These are phyloP conservation scores for Pichia cactophila DNA, from an alignment of 1,139 yeast genomes.

Conservation along the genomic window DNA sequence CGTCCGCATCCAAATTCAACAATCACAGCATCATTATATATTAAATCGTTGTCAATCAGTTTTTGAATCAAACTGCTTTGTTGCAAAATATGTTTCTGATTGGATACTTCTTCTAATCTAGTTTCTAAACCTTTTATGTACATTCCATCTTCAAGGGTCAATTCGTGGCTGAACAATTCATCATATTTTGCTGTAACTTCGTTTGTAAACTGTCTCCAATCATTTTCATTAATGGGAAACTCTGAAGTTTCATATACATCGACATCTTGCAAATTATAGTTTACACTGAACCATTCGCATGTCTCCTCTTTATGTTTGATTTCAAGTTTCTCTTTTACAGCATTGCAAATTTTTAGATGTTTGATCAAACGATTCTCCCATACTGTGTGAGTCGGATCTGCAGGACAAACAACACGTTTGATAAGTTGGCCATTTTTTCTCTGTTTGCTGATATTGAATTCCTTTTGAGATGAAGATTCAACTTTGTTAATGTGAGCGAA, in stretches of 20 bases:
- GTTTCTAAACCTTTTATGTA: slow-evolving; percentile 27
- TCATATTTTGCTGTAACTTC: slow-evolving; percentile 17
- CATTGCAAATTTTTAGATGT: slow-evolving; percentile 62
- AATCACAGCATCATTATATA: slow-evolving; percentile 32
- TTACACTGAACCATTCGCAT: slow-evolving; percentile 17
- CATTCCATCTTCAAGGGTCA: slow-evolving; percentile 16
- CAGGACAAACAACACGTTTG: slow-evolving; percentile 64
- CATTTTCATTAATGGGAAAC: slow-evolving; percentile 15
- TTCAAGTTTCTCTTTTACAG: slow-evolving; percentile 24
- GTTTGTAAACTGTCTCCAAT: slow-evolving; percentile 26
- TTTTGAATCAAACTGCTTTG: slow-evolving; percentile 78
- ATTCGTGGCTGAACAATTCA: slow-evolving; percentile 17
- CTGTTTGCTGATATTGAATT: slow-evolving; percentile 14
- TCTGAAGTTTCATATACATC: slow-evolving; percentile 6
- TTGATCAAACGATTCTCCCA: slow-evolving; percentile 49
- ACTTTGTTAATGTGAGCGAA: slow-evolving; percentile 44
- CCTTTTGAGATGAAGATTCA: neutral
- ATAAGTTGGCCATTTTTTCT: slow-evolving; percentile 25
- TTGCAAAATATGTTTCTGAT: slow-evolving; percentile 72
- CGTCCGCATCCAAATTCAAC: slow-evolving; percentile 89
- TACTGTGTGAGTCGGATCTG: slow-evolving; percentile 68
- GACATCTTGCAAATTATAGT: slow-evolving; percentile 19
- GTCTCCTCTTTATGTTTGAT: slow-evolving; percentile 13
- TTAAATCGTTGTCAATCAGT: slow-evolving; percentile 38
- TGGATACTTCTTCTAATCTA: slow-evolving; percentile 42